These are phyloP conservation scores for Fusarium setosum DNA, from an alignment of 2,329 filamentous ascomycete species.

Conservation along the genomic window DNA sequence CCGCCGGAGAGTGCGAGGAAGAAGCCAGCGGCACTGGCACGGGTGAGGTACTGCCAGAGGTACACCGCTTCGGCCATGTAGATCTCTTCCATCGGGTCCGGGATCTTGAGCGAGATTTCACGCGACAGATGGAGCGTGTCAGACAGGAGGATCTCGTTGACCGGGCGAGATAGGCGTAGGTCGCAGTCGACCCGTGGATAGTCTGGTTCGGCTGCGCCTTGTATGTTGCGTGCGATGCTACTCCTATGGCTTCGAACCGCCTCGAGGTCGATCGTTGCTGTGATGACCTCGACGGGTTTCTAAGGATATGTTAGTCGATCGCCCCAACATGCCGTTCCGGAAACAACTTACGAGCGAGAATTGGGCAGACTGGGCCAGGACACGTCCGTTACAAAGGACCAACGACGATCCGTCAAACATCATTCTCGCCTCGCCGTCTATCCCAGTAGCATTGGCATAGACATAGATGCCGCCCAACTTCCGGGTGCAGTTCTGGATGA, in stretches of 20 bases:
- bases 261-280: conserved; percentile 76
- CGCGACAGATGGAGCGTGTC: conserved; percentile 24
- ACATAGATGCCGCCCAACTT: conserved; percentile 69
- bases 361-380: conserved; percentile 70
- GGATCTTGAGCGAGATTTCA: conserved; percentile 40
- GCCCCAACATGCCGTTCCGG: too few species aligned
- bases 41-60: conserved; percentile 55
- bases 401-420: conserved; percentile 67
- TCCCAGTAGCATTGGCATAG: conserved; percentile 46
- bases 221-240: conserved; percentile 66
- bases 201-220: conserved; percentile 59
- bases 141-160: not conserved
- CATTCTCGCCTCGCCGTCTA: not conserved
- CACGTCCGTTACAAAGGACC: conserved; percentile 50
- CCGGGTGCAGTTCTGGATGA: conserved; percentile 74
- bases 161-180: conserved; percentile 36
- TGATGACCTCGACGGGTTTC: conserved; percentile 55
- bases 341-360: too few species aligned
- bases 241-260: conserved; percentile 73
- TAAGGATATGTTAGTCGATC: too few species aligned
- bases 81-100: conserved; percentile 48
- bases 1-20: not conserved
- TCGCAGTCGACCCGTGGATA: conserved; percentile 46
- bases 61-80: conserved; percentile 42
- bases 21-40: not conserved